Evolutionary conservation across 129 eudicot species (phyloP).

Genomic region (carrot (Daucus carota)): DH1_v3.0 NC_030387.2:19085001-19085500

Average conservation of each 20-base stretch:
- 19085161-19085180: conserved; percentile 53
- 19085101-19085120: background rate
- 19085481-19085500: background rate
- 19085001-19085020: background rate
- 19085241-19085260: background rate
- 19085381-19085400: background rate
- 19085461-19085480: background rate
- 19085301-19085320: conserved; percentile 90
- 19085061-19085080: background rate
- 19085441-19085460: background rate
- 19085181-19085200: conserved; percentile 49
- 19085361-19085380: conserved; percentile 8
- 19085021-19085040: background rate
- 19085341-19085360: conserved; percentile 64
- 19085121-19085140: conserved; percentile 3
- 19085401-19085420: background rate
- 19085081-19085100: background rate
- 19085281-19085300: conserved; percentile 11
- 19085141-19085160: conserved; percentile 52
- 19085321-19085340: conserved; percentile 87
- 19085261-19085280: conserved; percentile 5
- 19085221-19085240: background rate
- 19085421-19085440: background rate
- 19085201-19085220: conserved; percentile 5
- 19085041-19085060: background rate